phyloP scores from a whole-genome alignment of 805 yeast species.

The Candida schatavii region DNA sequence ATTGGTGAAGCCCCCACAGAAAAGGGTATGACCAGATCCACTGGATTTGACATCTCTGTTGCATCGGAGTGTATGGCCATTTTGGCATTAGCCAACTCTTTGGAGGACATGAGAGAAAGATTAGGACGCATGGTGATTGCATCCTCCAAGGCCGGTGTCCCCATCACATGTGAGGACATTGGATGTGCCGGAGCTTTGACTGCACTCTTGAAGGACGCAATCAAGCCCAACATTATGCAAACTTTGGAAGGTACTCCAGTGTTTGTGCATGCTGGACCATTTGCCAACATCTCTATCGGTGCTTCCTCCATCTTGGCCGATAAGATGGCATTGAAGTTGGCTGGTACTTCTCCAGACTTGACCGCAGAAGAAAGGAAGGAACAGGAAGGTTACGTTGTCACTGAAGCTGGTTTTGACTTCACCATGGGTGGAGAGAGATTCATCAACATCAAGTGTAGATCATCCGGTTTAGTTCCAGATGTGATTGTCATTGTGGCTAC shows the following conservation, averaged over 20 bases:
- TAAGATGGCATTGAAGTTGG: constrained; percentile 74
- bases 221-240: constrained; percentile 85
- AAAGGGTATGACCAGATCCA: constrained; percentile 64
- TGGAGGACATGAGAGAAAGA: constrained; percentile 70
- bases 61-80: constrained; percentile 89
- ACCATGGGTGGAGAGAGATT: constrained; percentile 92
- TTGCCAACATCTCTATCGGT: constrained; percentile 84
- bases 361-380: constrained; percentile 41
- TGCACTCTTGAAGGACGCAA: constrained; percentile 76
- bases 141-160: constrained; percentile 62
- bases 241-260: constrained; percentile 88
- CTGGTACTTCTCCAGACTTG: constrained; percentile 58
- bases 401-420: constrained; percentile 88
- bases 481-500: constrained; percentile 81
- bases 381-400: constrained; percentile 72
- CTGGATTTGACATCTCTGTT: constrained; percentile 83
- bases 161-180: constrained; percentile 78
- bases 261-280: constrained; percentile 85
- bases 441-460: constrained; percentile 76
- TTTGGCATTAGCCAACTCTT: constrained; percentile 67
- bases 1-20: constrained; percentile 82
- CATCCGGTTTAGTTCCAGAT: constrained; percentile 77
- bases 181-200: constrained; percentile 87
- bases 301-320: constrained; percentile 83
- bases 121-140: constrained; percentile 77